These are phyloP conservation scores for Vitis amurensis DNA, from an alignment of 164 flowering plant species.

Conservation along the genomic window DNA sequence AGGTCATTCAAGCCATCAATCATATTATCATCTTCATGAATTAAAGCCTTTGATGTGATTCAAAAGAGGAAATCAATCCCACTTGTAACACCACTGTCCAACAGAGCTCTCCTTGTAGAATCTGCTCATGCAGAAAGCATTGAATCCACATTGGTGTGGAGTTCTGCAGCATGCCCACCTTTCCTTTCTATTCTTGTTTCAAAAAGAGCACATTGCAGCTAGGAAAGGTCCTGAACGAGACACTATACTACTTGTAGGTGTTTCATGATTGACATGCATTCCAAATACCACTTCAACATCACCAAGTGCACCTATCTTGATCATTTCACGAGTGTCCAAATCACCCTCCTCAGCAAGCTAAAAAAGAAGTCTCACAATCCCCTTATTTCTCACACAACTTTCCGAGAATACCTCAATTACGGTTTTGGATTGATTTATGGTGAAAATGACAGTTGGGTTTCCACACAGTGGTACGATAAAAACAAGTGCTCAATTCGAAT, in stretches of 20 bases:
- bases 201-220: constrained; percentile 63
- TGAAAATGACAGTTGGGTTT: no score
- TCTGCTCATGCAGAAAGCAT: constrained; percentile 45
- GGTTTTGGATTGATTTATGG: no score
- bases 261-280: constrained; percentile 46
- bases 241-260: constrained; percentile 62
- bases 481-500: no score
- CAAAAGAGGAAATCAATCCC: no score
- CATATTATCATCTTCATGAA: no score
- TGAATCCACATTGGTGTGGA: constrained; percentile 60
- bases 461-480: no score
- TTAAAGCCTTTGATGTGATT: no score
- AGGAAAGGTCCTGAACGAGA: constrained; percentile 52
- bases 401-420: no score
- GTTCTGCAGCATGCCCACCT: constrained; percentile 70
- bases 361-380: constrained; percentile 80
- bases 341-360: constrained; percentile 94
- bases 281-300: constrained; percentile 78
- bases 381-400: constrained; percentile 26
- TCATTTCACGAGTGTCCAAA: constrained; percentile 80
- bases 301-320: constrained; percentile 78
- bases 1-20: no score
- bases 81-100: no score
- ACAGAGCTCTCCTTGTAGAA: no score
- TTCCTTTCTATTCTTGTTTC: constrained; percentile 61